Base-by-base conservation (phyloP, 1,284 basidiomycete species). In the Salmacisia buchloeana region DNA sequence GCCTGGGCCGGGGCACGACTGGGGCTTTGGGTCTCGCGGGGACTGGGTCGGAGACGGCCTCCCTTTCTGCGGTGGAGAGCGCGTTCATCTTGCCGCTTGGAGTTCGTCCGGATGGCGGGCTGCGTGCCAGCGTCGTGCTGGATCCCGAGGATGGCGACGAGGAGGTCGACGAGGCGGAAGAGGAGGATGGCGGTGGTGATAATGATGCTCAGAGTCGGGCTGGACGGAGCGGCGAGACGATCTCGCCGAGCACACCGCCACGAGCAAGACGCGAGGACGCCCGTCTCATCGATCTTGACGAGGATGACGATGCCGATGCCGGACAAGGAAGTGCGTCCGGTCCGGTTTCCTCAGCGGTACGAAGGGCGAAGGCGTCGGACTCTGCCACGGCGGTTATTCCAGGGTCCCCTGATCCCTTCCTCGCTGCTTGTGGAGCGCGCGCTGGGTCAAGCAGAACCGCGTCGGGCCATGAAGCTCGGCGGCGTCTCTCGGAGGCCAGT, bases 11-110 rank as follows among this genome's bases (percentile, higher is more conserved):
- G 15, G 7, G 18, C 18, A 6, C 29, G 23, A 25, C 13, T 18
- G 46, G 46, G 46, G 68, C 43, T 74, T 61, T 67, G 69, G 13
- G 69, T 68, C 1, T 67, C 65, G 63, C 69, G 68, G 66, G 69
- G 73, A 52, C 45, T 73, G 27, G 71, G 71, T 2, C 56, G 61
- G 46, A 65, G 68, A 33, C 71, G 71, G 71, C 56, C 69, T 25
- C 65, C 70, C 49, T 67, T 65, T 15, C 54, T 72, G 5, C 72
- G 66, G 0, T 70, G 65, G 46, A 52, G 15, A 52, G 46, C 0
- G 70, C 67, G 2, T 75, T 73, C 35, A 68, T 75, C 31, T 43
- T 72, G 33, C 73, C 72, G 9, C 54, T 75, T n/a, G 71, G 73
- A 3, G 73, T 75, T 29, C 45, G 72, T 3, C 68, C 66, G 5